Conservation (phyloP, 345 rosid genomes). For the Adansonia digitata region DNA sequence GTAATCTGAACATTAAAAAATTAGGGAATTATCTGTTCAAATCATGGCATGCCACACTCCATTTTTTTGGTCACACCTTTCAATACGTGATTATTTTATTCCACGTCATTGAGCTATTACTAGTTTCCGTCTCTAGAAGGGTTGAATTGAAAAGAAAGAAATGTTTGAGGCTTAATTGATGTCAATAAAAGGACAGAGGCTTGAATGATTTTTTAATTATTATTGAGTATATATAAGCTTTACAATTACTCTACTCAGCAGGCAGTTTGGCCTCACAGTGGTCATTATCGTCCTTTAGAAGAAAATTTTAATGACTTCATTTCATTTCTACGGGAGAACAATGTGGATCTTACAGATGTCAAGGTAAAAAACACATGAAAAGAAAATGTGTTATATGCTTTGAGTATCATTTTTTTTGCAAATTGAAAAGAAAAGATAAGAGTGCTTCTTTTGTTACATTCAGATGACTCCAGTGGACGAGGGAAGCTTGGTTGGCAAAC, state of each 20-base stretch:
- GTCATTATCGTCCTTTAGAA: conserved; percentile 85
- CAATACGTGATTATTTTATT: too few relatives aligned
- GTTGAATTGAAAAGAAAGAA: too few relatives aligned
- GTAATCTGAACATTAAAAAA: too few relatives aligned
- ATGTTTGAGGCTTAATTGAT: too few relatives aligned
- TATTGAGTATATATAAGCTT: too few relatives aligned
- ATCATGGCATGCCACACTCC: too few relatives aligned
- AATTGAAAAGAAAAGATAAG: conserved; percentile 8
- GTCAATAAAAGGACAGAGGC: too few relatives aligned
- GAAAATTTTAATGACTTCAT: conserved; percentile 73
- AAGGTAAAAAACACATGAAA: conserved; percentile 42
- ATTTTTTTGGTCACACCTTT: too few relatives aligned
- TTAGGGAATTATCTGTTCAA: too few relatives aligned
- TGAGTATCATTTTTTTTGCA: background rate
- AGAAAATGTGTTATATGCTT: background rate
- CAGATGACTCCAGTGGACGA: background rate
- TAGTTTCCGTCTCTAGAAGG: too few relatives aligned
- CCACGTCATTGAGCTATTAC: too few relatives aligned
- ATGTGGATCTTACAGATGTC: conserved; percentile 68
- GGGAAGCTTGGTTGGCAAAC: background rate
- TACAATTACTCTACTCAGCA: conserved; percentile 17
- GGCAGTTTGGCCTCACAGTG: conserved; percentile 99
- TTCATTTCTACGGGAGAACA: conserved; percentile 60
- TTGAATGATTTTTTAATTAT: too few relatives aligned
- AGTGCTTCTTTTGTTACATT: background rate